These are phyloP conservation scores for Linnemannia elongata DNA, from an alignment of 192 early-diverging fungal genomes.

Conservation along the genomic window DNA sequence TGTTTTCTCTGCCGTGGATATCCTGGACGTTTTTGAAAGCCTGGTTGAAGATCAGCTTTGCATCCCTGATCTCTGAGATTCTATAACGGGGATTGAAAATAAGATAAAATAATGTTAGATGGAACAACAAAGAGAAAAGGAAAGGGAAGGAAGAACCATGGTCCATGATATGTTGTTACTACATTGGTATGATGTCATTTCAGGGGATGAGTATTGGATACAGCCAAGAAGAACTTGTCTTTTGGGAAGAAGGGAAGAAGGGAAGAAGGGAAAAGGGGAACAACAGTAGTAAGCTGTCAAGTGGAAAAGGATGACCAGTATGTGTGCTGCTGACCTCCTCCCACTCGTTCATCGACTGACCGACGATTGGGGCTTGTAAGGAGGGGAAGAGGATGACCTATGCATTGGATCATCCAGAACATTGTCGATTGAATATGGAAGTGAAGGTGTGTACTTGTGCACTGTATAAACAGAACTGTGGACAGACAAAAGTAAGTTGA, in stretches of 20 bases:
- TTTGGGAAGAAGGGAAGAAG: too few relatives aligned
- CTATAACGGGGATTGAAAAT: slow-evolving; percentile 19
- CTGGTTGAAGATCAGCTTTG: slow-evolving; percentile 73
- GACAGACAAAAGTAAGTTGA: not conserved
- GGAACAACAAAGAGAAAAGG: not conserved
- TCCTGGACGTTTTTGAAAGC: slow-evolving; percentile 72
- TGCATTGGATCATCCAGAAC: too few relatives aligned
- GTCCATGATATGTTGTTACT: not conserved
- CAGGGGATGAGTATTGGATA: not conserved
- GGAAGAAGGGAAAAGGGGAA: too few relatives aligned
- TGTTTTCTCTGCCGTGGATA: slow-evolving; percentile 62
- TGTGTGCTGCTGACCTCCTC: too few relatives aligned
- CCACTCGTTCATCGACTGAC: not conserved
- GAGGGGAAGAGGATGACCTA: not conserved
- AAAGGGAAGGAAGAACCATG: not conserved
- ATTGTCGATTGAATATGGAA: too few relatives aligned
- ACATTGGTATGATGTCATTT: not conserved
- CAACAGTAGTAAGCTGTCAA: too few relatives aligned
- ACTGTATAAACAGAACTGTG: not conserved
- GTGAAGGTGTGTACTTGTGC: not conserved
- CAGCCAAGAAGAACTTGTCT: too few relatives aligned
- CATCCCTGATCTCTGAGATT: slow-evolving; percentile 67
- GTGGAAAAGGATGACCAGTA: too few relatives aligned
- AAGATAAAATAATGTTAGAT: not conserved
- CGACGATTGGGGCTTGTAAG: not conserved